Conservation (phyloP, 1,139 yeast genomes). For the Diutina siamensis region DNA sequence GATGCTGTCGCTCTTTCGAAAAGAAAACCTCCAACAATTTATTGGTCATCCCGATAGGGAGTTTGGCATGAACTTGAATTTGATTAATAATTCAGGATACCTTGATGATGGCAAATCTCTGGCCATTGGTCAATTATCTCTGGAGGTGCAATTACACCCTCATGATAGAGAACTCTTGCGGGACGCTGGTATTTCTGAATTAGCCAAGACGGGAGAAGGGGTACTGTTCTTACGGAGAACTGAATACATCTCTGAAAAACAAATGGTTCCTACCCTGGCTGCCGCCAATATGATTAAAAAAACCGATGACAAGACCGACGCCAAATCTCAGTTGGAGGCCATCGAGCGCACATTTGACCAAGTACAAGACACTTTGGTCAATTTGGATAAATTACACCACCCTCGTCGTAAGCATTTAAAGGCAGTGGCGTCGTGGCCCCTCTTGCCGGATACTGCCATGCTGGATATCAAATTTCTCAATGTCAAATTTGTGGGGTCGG, state of each 20-base stretch:
- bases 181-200: conserved; percentile 54
- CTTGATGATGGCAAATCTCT: conserved; percentile 52
- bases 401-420: conserved; percentile 65
- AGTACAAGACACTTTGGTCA: conserved; percentile 35
- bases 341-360: conserved; percentile 72
- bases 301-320: conserved; percentile 34
- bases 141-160: conserved; percentile 45
- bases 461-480: conserved; percentile 68
- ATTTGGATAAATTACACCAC: conserved; percentile 45
- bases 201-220: conserved; percentile 41
- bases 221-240: conserved; percentile 90
- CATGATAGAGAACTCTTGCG: conserved; percentile 66
- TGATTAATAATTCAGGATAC: conserved; percentile 55
- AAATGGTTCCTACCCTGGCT: conserved; percentile 9
- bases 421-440: conserved; percentile 70
- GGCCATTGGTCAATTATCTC: conserved; percentile 21
- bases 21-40: conserved; percentile 57
- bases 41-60: conserved; percentile 60
- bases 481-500: conserved; percentile 72
- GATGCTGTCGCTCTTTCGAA: conserved; percentile 63
- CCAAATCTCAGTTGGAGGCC: conserved; percentile 50
- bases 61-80: conserved; percentile 71
- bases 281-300: conserved; percentile 8
- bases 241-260: conserved; percentile 62
- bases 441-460: conserved; percentile 83